These are phyloP conservation scores for Nicotiana tabacum DNA, from an alignment of 257 asterid species.

Conservation along the genomic window DNA sequence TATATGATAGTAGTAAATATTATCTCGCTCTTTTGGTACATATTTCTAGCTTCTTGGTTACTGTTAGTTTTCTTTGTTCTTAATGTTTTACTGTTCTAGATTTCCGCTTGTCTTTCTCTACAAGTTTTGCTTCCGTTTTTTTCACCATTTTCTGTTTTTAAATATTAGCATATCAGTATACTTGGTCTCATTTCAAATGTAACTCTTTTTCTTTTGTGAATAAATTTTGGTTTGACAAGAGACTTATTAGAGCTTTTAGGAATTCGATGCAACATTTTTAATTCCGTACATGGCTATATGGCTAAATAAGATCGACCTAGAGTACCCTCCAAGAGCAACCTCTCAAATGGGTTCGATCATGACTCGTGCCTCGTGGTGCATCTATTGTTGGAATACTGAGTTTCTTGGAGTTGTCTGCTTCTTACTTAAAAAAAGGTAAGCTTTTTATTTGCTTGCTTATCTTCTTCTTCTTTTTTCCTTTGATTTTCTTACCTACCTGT, in stretches of 20 bases:
- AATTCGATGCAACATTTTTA: constrained; percentile 63
- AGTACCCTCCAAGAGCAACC: constrained; percentile 32
- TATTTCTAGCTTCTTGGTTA: not conserved
- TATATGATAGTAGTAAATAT: not conserved
- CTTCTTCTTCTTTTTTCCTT: too few species aligned
- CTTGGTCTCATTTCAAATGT: not conserved
- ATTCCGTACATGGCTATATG: constrained; percentile 95
- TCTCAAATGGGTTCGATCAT: constrained; percentile 61
- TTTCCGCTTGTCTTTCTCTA: not conserved
- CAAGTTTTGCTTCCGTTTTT: not conserved
- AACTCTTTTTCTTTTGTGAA: not conserved
- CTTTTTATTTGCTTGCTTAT: too few species aligned
- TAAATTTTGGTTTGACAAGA: not conserved
- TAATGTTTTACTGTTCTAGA: not conserved
- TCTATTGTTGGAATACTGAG: constrained; percentile 42
- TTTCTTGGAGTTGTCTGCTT: too few species aligned
- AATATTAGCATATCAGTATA: not conserved
- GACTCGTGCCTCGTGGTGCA: constrained; percentile 58
- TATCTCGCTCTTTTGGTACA: not conserved
- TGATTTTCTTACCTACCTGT: too few species aligned
- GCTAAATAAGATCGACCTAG: constrained; percentile 39
- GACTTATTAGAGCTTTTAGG: not conserved
- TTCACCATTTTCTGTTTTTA: not conserved
- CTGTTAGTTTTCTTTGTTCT: not conserved
- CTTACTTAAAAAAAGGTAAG: too few species aligned